Percentiles rank a stretch among this genome's conserved stretches.
phyloP scores from a whole-genome alignment of 2,329 filamentous ascomycete genomes.

The Colletotrichum trifolii region DNA sequence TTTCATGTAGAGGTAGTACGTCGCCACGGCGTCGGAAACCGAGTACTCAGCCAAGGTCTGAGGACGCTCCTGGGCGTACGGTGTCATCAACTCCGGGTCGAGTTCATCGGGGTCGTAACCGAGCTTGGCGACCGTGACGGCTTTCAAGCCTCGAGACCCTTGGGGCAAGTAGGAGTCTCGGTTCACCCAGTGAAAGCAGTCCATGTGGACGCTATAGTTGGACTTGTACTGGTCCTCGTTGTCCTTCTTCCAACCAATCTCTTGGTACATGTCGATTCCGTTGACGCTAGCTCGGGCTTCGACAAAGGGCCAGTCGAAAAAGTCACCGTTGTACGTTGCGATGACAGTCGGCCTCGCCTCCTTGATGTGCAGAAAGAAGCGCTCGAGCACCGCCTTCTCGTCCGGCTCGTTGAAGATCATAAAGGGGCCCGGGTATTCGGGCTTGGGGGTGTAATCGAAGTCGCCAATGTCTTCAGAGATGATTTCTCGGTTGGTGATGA shows the following conservation, averaged over 20 bases:
- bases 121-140: slow-evolving; percentile 96
- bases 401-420: slow-evolving; percentile 99
- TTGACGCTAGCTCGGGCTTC: slow-evolving; percentile 92
- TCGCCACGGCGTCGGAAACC: slow-evolving; percentile 97
- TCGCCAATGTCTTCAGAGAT: slow-evolving; percentile 97
- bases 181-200: slow-evolving; percentile 99
- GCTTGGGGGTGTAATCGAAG: slow-evolving; percentile 97
- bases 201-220: slow-evolving; percentile 97
- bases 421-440: slow-evolving; percentile 94
- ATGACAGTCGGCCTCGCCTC: slow-evolving; percentile 95
- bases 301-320: slow-evolving; percentile 99
- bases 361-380: slow-evolving; percentile 96
- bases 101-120: slow-evolving; percentile 98
- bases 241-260: slow-evolving; percentile 97
- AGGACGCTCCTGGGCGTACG: slow-evolving; percentile 87
- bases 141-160: slow-evolving; percentile 95
- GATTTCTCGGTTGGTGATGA: slow-evolving; percentile 98
- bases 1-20: slow-evolving; percentile 99
- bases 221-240: slow-evolving; percentile 96
- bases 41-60: slow-evolving; percentile 98
- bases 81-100: slow-evolving; percentile 97
- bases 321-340: slow-evolving; percentile 99
- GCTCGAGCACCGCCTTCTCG: slow-evolving; percentile 86
- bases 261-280: slow-evolving; percentile 98
- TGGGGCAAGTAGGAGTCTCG: slow-evolving; percentile 98